Percentiles rank a stretch among this genome's conserved stretches.
phyloP scores from a whole-genome alignment of 2,329 filamentous ascomycete genomes.

The Fusarium concolor region DNA sequence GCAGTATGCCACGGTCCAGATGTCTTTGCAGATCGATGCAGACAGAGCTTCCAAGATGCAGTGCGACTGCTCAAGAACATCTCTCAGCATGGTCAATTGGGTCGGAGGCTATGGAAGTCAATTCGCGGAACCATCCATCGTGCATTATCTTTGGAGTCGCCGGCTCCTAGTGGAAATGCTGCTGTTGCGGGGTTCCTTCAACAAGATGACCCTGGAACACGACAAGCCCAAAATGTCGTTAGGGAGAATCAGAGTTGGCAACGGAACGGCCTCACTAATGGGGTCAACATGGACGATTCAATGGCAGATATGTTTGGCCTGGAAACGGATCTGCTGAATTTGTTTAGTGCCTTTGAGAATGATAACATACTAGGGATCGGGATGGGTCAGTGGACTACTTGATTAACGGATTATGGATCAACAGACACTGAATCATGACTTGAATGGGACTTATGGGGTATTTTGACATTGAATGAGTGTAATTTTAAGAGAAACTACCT shows the following conservation, averaged over 20 bases:
- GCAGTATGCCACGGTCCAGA: constrained; percentile 14
- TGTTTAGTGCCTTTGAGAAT: constrained; percentile 19
- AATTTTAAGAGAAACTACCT: no score
- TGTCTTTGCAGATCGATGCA: constrained; percentile 4
- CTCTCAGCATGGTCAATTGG: constrained; percentile 1
- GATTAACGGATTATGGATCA: not conserved
- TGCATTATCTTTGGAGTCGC: not conserved
- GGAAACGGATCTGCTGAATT: constrained; percentile 11
- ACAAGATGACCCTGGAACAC: not conserved
- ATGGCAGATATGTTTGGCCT: constrained; percentile 5
- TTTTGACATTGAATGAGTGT: not conserved
- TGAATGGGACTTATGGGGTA: not conserved
- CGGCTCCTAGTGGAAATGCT: accelerated
- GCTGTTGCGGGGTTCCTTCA: not conserved
- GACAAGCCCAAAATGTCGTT: not conserved
- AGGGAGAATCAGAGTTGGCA: not conserved
- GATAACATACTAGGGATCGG: not conserved
- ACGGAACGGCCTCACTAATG: not conserved
- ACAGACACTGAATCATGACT: not conserved
- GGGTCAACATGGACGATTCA: not conserved
- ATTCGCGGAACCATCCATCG: constrained; percentile 12
- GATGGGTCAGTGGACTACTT: not conserved
- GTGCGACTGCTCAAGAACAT: not conserved
- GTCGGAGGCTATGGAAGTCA: constrained; percentile 8
- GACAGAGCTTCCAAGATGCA: constrained; percentile 6